Evolutionary conservation across 2,329 filamentous ascomycete genomes (phyloP), one percentile per base, ranked within the genome.

Genomic region (Aspergillus novoparasiticus): DNA sequence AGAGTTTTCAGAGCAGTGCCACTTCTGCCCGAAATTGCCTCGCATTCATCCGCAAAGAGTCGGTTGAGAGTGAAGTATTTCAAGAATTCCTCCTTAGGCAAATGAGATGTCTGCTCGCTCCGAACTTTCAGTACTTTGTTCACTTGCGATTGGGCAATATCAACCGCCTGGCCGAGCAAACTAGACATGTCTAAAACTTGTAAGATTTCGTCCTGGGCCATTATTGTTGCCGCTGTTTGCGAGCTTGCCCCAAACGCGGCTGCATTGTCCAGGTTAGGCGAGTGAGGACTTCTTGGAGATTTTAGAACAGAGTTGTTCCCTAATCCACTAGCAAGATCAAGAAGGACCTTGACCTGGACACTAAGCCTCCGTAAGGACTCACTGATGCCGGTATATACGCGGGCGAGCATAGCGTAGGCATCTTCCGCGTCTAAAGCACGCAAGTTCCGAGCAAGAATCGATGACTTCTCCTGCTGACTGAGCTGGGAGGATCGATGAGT

Each of bases 301-400:
- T 78, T 79, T 30, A 82, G 67, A 34, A 75, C 73, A 53, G 71
- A 77, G 64, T 69, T 66, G 16, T 78, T 79, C 36, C 82, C 76
- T 41, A 81, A 67, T 26, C 78, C 78, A 75, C 93, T 97, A 0
- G 94, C 95, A 23, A 97, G 91, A 76, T 99, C 95, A 11, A 99
- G 84, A n/a, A 99, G 80, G 11, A 98, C 89, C 76, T 99, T 99
- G 60, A 95, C 91, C 75, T 98, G 94, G 0, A 93, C 94, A 21
- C 92, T 93, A 9, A 97, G 81, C 71, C 95, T 86, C 61, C 95
- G 86, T 55, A 99, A 77, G 4, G 92, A 92, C 80, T 99, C 95
- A 4, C 94, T 90, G 10, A 97, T 90, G 39, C 91, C 89, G 21
- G 93, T 90, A 73, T 98, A 99, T 19, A 96, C 90, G 62, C 88